A percentile compares a stretch with the other conserved stretches of the same genome.
Conservation (phyloP, 495 filamentous ascomycete genomes). For the Glonium stellatum region DNA sequence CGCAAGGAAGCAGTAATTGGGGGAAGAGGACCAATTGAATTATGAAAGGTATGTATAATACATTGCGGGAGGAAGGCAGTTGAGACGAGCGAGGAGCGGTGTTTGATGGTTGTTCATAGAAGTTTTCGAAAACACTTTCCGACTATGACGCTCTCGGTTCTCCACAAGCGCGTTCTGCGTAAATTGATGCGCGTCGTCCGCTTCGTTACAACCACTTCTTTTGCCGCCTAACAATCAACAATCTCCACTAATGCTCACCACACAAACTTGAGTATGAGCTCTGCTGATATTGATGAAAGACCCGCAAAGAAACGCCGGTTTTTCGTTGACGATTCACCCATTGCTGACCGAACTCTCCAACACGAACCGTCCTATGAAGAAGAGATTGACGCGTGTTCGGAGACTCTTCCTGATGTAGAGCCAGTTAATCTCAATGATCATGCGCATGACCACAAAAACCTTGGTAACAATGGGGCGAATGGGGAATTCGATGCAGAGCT, state of each 20-base stretch:
- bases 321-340: constrained; percentile 52
- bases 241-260: not conserved
- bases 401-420: constrained; percentile 2
- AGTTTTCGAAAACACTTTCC: not conserved
- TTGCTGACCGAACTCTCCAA: constrained; percentile 10
- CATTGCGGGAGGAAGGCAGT: not conserved
- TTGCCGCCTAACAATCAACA: not conserved
- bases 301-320: constrained; percentile 78
- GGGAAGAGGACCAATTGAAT: not conserved
- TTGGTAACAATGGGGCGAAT: not conserved
- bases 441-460: constrained; percentile 7
- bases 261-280: constrained; percentile 42
- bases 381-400: constrained; percentile 23
- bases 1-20: not conserved
- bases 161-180: not conserved
- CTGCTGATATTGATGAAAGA: constrained; percentile 45
- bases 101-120: not conserved
- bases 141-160: constrained; percentile 2
- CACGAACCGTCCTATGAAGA: constrained; percentile 22
- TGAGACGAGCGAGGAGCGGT: not conserved
- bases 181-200: constrained; percentile 8
- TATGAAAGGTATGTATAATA: not conserved
- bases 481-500: constrained; percentile 58
- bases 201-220: not conserved
- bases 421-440: constrained; percentile 5